Evolutionary conservation across 116 monocot species (phyloP).

Genomic region (Thalassia testudinum): DNA sequence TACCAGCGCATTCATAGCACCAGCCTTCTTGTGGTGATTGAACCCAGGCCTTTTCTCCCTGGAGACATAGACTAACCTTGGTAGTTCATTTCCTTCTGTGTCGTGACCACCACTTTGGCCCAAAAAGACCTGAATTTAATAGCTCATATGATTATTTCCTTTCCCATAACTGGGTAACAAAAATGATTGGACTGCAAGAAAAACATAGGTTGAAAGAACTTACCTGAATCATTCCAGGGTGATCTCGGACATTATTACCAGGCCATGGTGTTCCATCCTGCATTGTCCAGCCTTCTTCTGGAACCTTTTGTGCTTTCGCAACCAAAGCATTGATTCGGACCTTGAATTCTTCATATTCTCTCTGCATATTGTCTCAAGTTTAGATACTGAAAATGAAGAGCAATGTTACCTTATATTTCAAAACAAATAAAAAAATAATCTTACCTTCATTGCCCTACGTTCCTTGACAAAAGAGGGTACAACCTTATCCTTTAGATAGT

Average conservation of each 20-base stretch:
- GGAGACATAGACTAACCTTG: slow-evolving; percentile 58
- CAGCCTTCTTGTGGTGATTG: slow-evolving; percentile 64
- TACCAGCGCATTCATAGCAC: slow-evolving; percentile 65
- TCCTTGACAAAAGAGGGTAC: slow-evolving; percentile 3
- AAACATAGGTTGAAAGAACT: neutral
- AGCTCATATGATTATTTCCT: neutral
- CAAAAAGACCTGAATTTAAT: slow-evolving; percentile 34
- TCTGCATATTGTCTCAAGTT: slow-evolving; percentile 12
- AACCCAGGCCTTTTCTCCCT: slow-evolving; percentile 64
- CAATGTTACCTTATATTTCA: no score
- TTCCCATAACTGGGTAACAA: neutral
- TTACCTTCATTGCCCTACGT: slow-evolving; percentile 4
- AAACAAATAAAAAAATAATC: neutral
- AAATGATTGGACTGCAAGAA: neutral
- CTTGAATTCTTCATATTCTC: slow-evolving; percentile 71
- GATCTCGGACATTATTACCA: slow-evolving; percentile 66
- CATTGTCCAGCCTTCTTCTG: no score
- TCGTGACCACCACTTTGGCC: slow-evolving; percentile 64
- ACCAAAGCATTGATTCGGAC: slow-evolving; percentile 15
- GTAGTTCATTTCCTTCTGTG: slow-evolving; percentile 52
- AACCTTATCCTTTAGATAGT: slow-evolving; percentile 6
- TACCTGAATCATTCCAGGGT: slow-evolving; percentile 90
- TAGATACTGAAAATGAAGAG: no score
- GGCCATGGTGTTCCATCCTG: no score
- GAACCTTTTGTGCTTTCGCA: slow-evolving; percentile 39